These are phyloP conservation scores for Colletotrichum shisoi DNA, from an alignment of 2,329 filamentous ascomycete genomes.

Conservation along the genomic window DNA sequence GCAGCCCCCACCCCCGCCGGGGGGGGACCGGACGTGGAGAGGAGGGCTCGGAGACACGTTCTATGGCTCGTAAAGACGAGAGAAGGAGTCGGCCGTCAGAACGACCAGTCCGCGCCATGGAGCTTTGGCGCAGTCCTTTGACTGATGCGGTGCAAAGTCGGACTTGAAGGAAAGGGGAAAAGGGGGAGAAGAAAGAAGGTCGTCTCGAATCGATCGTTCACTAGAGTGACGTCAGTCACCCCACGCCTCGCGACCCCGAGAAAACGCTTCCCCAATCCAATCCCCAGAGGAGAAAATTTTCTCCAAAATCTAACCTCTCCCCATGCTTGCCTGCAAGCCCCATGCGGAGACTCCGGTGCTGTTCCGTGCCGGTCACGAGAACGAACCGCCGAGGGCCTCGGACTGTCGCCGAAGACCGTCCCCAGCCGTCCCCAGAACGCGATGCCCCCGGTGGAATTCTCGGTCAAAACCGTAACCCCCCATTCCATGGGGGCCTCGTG, in stretches of 20 bases:
- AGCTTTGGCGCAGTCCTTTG: conserved; percentile 19
- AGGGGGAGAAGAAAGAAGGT: neutral
- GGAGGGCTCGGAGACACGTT: conserved; percentile 21
- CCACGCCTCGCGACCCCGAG: neutral
- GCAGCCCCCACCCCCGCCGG: conserved; percentile 25
- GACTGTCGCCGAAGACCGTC: conserved; percentile 17
- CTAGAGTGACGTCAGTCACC: conserved; percentile 25
- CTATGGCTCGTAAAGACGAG: conserved; percentile 15
- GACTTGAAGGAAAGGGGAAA: neutral
- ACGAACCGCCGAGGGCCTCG: neutral
- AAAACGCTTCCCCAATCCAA: conserved; percentile 9
- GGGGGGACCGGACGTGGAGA: conserved; percentile 10
- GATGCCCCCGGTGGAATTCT: conserved; percentile 9
- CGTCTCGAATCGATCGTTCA: conserved; percentile 16
- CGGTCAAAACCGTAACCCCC: conserved; percentile 16
- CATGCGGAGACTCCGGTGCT: conserved; percentile 11
- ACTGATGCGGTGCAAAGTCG: neutral
- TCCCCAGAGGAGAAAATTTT: neutral
- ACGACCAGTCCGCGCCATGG: conserved; percentile 18
- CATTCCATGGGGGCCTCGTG: conserved; percentile 1
- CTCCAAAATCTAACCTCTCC: neutral
- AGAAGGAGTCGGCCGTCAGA: conserved; percentile 11
- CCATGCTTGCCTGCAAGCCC: neutral
- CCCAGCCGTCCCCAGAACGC: too few species aligned
- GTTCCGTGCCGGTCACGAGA: conserved; percentile 13